phyloP scores from a whole-genome alignment of 371 early-diverging fungal genomes.

The Blakeslea trispora region DNA sequence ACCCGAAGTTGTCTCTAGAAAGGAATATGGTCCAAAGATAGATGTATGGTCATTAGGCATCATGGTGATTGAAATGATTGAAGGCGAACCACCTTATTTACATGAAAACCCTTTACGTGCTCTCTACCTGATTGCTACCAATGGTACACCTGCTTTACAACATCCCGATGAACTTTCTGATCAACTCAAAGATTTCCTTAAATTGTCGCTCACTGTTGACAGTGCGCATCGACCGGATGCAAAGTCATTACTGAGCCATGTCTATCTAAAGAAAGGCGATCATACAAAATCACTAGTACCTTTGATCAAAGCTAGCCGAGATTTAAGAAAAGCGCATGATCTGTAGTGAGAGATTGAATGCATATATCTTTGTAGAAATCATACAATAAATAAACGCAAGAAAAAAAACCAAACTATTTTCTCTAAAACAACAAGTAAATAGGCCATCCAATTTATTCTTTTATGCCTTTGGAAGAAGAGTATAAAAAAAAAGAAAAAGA shows the following conservation, averaged over 20 bases:
- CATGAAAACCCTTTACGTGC: conserved; percentile 83
- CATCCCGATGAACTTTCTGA: conserved; percentile 72
- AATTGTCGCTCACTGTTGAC: conserved; percentile 69
- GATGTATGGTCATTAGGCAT: conserved; percentile 96
- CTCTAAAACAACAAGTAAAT: no score
- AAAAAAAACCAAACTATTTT: no score
- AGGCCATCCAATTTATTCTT: no score
- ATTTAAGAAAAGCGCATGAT: conserved; percentile 34
- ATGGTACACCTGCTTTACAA: conserved; percentile 83
- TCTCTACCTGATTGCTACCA: conserved; percentile 86
- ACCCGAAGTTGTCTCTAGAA: conserved; percentile 89
- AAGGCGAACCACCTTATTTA: conserved; percentile 88
- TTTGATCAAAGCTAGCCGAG: conserved; percentile 88
- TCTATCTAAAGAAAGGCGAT: conserved; percentile 86
- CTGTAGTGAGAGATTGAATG: no score
- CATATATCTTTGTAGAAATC: no score
- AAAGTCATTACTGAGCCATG: conserved; percentile 57
- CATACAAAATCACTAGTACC: conserved; percentile 82
- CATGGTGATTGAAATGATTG: conserved; percentile 81
- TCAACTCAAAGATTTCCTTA: conserved; percentile 72
- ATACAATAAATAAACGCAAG: no score
- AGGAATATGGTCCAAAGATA: conserved; percentile 84
- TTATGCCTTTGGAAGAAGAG: no score
- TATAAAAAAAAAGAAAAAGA: no score
- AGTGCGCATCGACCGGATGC: conserved; percentile 43